Percentiles rank a stretch among this genome's conserved stretches.
Evolutionary conservation across 768 basidiomycete genomes (phyloP).

Genomic region (Kockovaella imperatae): DNA sequence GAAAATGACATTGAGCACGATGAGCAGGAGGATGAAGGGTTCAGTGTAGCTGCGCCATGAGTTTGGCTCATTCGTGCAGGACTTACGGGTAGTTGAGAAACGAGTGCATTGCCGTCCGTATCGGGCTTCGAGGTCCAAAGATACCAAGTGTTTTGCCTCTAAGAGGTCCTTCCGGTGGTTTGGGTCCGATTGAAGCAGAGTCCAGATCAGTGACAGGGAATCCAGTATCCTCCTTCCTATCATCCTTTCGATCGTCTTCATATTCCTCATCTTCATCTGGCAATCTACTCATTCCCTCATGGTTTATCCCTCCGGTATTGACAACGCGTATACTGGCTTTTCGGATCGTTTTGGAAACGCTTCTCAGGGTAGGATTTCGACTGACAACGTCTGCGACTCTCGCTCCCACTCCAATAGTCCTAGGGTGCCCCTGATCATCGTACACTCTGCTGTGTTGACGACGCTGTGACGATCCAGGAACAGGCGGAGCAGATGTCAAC

Average conservation of each 20-base stretch:
- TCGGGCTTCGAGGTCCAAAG: constrained; percentile 60
- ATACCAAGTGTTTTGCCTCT: constrained; percentile 72
- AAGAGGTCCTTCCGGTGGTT: constrained; percentile 45
- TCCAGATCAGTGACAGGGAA: neutral
- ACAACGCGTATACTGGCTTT: constrained; percentile 31
- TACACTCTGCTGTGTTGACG: constrained; percentile 8
- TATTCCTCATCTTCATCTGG: constrained; percentile 11
- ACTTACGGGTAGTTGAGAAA: constrained; percentile 66
- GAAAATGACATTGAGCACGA: constrained; percentile 72
- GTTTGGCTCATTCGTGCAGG: neutral
- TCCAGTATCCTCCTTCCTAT: constrained; percentile 8
- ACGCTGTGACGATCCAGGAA: constrained; percentile 1
- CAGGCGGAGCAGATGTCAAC: constrained; percentile 4
- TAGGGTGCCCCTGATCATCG: constrained; percentile 18
- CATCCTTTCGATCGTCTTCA: constrained; percentile 2
- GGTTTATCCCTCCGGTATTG: constrained; percentile 23
- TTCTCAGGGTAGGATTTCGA: constrained; percentile 24
- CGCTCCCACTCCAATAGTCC: neutral
- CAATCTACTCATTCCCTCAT: constrained; percentile 8
- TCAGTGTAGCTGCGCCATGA: constrained; percentile 64
- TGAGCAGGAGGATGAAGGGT: constrained; percentile 70
- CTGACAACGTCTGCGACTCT: constrained; percentile 7
- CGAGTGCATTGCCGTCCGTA: constrained; percentile 61
- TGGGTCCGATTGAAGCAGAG: constrained; percentile 1
- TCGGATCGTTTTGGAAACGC: constrained; percentile 21